These are phyloP conservation scores for Botrytis elliptica DNA, from an alignment of 2,329 filamentous ascomycete species.

Conservation along the genomic window DNA sequence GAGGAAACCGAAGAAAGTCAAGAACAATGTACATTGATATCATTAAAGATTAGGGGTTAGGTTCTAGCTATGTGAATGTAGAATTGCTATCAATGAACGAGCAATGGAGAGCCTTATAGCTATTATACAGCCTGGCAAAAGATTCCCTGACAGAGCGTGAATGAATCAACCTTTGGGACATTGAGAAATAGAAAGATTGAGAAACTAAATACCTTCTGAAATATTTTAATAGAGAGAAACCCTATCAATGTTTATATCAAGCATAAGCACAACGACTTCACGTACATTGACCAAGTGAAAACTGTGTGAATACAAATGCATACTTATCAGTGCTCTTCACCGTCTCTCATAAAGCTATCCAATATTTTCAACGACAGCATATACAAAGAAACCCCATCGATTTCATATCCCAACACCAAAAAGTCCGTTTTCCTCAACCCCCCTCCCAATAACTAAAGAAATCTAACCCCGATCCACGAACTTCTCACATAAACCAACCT, in stretches of 20 bases:
- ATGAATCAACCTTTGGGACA: background rate
- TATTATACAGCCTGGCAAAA: background rate
- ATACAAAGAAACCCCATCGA: background rate
- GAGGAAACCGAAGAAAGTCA: background rate
- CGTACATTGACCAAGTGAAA: too few relatives aligned
- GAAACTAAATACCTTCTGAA: background rate
- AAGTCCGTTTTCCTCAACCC: background rate
- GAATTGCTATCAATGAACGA: too few relatives aligned
- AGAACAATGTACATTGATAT: background rate
- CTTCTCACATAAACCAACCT: background rate
- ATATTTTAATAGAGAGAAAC: background rate
- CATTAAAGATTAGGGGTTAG: background rate
- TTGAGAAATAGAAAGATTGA: background rate
- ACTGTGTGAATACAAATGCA: too few relatives aligned
- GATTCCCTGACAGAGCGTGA: fast-evolving
- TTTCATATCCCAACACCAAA: background rate
- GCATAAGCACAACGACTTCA: too few relatives aligned
- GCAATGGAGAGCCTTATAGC: too few relatives aligned
- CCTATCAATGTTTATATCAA: background rate
- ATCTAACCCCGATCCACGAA: background rate
- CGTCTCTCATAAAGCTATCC: too few relatives aligned
- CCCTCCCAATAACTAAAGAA: background rate
- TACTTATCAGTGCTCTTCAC: too few relatives aligned
- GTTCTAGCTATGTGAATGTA: background rate
- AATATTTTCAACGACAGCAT: too few relatives aligned